A percentile compares a stretch with the other conserved stretches of the same genome.
Conservation (phyloP, 768 basidiomycete genomes). For the Mycena sanguinolenta region DNA sequence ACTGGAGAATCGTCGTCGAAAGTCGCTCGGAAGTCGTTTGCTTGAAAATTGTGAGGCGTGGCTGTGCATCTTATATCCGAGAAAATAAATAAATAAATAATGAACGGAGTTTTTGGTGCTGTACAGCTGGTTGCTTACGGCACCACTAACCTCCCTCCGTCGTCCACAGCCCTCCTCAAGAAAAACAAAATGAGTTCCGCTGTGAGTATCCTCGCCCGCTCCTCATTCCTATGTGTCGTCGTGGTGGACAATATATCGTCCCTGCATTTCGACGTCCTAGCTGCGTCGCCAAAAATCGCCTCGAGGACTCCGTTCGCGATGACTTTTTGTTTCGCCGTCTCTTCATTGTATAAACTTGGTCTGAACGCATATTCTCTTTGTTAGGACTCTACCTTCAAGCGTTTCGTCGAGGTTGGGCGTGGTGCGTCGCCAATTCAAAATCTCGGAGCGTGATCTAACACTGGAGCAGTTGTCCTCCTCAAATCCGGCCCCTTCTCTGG, state of each 20-base stretch:
- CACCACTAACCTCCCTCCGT: conserved; percentile 8
- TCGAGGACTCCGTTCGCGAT: neutral
- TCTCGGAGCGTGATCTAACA: conserved; percentile 21
- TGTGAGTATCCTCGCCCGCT: conserved; percentile 23
- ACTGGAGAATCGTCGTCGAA: too few relatives aligned
- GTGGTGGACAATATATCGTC: neutral
- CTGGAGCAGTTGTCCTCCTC: conserved; percentile 87
- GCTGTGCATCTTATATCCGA: too few relatives aligned
- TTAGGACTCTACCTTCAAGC: conserved; percentile 91
- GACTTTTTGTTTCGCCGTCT: neutral
- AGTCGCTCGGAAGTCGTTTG: too few relatives aligned
- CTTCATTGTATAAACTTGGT: neutral
- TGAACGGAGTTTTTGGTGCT: too few relatives aligned
- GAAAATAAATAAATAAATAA: too few relatives aligned
- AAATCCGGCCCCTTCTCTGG: conserved; percentile 88
- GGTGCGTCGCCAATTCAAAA: conserved; percentile 58
- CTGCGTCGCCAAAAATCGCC: neutral
- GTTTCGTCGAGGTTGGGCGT: conserved; percentile 98
- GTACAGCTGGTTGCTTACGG: too few relatives aligned
- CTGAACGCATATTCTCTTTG: conserved; percentile 11
- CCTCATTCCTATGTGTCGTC: neutral
- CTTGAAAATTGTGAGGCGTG: too few relatives aligned
- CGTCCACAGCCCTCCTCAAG: conserved; percentile 24
- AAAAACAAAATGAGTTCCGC: conserved; percentile 34
- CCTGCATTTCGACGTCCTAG: neutral